These are phyloP conservation scores for Colletotrichum coccodes DNA, from an alignment of 2,329 filamentous ascomycete species.

Conservation along the genomic window DNA sequence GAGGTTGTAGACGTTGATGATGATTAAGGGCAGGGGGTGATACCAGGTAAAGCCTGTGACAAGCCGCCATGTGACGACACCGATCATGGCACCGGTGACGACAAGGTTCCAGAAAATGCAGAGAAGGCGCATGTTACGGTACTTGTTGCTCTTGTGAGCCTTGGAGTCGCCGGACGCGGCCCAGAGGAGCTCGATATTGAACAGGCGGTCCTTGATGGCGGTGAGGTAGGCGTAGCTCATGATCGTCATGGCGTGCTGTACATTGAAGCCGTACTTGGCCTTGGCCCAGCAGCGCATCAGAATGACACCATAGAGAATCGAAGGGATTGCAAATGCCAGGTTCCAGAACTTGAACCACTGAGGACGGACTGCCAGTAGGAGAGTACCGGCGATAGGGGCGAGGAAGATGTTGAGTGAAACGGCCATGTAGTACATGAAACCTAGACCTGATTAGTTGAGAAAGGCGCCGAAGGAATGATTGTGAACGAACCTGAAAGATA, in stretches of 20 bases:
- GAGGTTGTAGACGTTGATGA: constrained; percentile 50
- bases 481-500: constrained; percentile 47
- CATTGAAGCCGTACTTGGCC: constrained; percentile 51
- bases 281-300: constrained; percentile 52
- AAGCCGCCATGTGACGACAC: constrained; percentile 47
- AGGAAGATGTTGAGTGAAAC: constrained; percentile 52
- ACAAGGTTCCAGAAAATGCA: constrained; percentile 48
- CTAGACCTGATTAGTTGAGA: constrained; percentile 22
- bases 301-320: constrained; percentile 49
- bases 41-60: constrained; percentile 49
- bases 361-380: constrained; percentile 51
- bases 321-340: constrained; percentile 53
- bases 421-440: constrained; percentile 51
- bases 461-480: rapidly evolving
- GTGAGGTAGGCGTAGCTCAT: constrained; percentile 54
- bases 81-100: constrained; percentile 45
- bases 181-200: constrained; percentile 51
- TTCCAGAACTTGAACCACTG: constrained; percentile 55
- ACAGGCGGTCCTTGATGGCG: constrained; percentile 52
- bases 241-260: constrained; percentile 53
- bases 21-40: constrained; percentile 48
- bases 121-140: constrained; percentile 53
- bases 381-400: constrained; percentile 49
- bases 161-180: constrained; percentile 50
- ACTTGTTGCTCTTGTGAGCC: constrained; percentile 53